Conservation (phyloP, 2,329 filamentous ascomycete species). For the Aspergillus caelatus region DNA sequence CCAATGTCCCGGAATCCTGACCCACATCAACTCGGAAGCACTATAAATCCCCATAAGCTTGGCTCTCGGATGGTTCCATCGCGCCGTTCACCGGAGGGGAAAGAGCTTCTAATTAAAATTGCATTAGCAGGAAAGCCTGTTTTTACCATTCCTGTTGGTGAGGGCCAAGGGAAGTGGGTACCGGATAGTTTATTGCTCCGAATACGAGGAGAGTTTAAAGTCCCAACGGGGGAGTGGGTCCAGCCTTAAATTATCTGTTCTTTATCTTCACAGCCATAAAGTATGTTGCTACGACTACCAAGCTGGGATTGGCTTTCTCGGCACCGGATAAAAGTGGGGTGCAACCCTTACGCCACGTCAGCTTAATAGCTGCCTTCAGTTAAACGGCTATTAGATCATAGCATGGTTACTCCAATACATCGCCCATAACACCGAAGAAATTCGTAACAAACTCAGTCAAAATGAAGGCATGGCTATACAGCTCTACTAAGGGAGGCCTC, state of each 20-base stretch:
- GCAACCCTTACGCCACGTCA: not conserved
- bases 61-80: not conserved
- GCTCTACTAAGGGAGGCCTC: slow-evolving; percentile 47
- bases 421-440: not conserved
- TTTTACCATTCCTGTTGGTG: too few relatives aligned
- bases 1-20: too few relatives aligned
- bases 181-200: not conserved
- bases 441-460: not conserved
- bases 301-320: not conserved
- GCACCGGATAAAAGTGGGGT: not conserved
- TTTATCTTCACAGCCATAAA: not conserved
- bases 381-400: not conserved
- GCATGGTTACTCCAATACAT: not conserved
- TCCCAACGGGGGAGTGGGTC: too few relatives aligned
- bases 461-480: slow-evolving; percentile 65
- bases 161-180: not conserved
- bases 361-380: not conserved
- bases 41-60: not conserved
- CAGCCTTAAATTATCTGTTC: too few relatives aligned
- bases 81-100: too few relatives aligned
- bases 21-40: too few relatives aligned
- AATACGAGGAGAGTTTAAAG: not conserved
- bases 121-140: too few relatives aligned
- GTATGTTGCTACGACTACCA: not conserved
- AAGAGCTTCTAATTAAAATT: too few relatives aligned